These are phyloP conservation scores for Tetrahymena elliotti DNA, from an alignment of 73 alveolate genomes.

Conservation along the genomic window DNA sequence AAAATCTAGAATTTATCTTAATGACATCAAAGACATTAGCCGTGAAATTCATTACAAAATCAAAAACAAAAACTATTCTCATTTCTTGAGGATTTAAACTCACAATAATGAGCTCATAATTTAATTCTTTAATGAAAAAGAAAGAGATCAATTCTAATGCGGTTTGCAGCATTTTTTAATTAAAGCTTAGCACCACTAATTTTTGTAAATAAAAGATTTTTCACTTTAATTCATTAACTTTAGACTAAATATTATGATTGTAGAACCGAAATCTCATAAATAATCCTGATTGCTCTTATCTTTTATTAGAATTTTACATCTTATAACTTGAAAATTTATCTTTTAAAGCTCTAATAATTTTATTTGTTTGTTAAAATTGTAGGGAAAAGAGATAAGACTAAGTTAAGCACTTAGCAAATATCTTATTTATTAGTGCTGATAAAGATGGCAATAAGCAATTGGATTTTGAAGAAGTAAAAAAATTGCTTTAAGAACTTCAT, in stretches of 20 bases:
- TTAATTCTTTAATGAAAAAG: neutral
- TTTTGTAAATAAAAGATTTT: neutral
- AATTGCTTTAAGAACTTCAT: conserved; percentile 66
- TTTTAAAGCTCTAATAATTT: neutral
- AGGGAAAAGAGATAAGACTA: neutral
- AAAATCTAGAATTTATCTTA: neutral
- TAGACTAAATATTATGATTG: neutral
- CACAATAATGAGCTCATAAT: neutral
- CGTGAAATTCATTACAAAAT: neutral
- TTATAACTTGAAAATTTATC: neutral
- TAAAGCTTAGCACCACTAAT: conserved; percentile 1
- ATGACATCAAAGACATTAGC: neutral
- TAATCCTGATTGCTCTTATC: too few relatives aligned
- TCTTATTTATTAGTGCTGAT: conserved; percentile 43
- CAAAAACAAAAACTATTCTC: neutral
- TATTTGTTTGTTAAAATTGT: neutral
- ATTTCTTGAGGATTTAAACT: neutral
- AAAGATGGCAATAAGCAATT: conserved; percentile 56
- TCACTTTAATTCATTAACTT: too few relatives aligned
- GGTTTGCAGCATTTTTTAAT: conserved; percentile 25
- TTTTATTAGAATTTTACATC: neutral
- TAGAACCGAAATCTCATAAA: too few relatives aligned
- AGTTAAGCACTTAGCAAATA: neutral
- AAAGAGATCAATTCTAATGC: conserved; percentile 28
- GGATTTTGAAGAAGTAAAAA: conserved; percentile 62